Conservation (phyloP, 148 eudicot species). For the Salicornia ramosissima region DNA sequence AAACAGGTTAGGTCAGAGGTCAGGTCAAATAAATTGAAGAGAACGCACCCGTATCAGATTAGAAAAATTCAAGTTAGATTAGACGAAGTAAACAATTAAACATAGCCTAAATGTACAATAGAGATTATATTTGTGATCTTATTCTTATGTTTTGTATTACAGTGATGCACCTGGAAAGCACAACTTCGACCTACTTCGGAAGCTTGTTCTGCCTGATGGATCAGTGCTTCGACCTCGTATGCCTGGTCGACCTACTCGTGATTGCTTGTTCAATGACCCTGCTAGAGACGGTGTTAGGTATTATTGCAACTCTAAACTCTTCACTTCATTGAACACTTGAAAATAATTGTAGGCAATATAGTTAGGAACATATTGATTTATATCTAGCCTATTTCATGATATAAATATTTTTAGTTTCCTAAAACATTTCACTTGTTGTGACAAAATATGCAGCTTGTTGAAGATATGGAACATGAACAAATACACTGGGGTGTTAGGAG, state of each 20-base stretch:
- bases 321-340: background rate
- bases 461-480: constrained; percentile 99
- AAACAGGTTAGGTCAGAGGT: too few species aligned
- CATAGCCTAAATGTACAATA: too few species aligned
- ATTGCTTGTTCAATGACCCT: constrained; percentile 80
- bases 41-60: too few species aligned
- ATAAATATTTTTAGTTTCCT: background rate
- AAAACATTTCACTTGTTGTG: background rate
- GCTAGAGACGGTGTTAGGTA: constrained; percentile 74
- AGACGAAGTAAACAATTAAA: too few species aligned
- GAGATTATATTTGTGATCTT: background rate
- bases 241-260: constrained; percentile 83
- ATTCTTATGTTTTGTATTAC: constrained; percentile 8
- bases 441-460: constrained; percentile 52
- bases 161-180: constrained; percentile 94
- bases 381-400: background rate
- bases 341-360: too few species aligned
- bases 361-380: background rate
- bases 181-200: constrained; percentile 70
- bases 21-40: too few species aligned
- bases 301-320: constrained; percentile 13
- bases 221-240: constrained; percentile 66
- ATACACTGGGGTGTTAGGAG: constrained; percentile 84
- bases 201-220: constrained; percentile 85
- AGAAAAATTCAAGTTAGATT: too few species aligned